phyloP scores from a whole-genome alignment of 352 stramenopile species.

The Globisporangium spinosum region DNA sequence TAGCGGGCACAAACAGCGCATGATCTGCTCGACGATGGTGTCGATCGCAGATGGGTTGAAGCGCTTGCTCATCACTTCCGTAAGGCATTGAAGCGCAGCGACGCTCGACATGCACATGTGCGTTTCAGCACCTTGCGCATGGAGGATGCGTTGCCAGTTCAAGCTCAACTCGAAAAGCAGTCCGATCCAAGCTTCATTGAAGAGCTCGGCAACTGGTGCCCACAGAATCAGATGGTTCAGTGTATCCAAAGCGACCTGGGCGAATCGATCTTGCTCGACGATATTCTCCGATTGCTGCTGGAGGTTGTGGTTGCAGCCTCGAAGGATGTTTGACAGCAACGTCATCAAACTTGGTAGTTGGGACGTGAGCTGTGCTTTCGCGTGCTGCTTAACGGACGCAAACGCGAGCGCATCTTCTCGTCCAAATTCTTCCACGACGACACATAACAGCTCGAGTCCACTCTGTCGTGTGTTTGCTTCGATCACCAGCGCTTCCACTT shows the following conservation, averaged over 20 bases:
- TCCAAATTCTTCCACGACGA: slow-evolving; percentile 71
- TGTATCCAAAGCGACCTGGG: slow-evolving; percentile 47
- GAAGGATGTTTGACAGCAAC: slow-evolving; percentile 50
- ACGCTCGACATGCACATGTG: slow-evolving; percentile 46
- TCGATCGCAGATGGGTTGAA: slow-evolving; percentile 41
- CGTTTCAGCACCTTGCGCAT: slow-evolving; percentile 19
- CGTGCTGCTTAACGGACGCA: slow-evolving; percentile 42
- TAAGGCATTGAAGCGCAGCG: slow-evolving; percentile 52
- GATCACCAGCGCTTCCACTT: slow-evolving; percentile 55
- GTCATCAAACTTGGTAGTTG: slow-evolving; percentile 47
- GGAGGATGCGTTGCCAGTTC: slow-evolving; percentile 33
- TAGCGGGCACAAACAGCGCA: slow-evolving; percentile 51
- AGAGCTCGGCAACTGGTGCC: slow-evolving; percentile 48
- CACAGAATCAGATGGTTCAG: slow-evolving; percentile 51
- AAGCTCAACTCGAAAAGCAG: slow-evolving; percentile 56
- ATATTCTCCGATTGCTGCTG: slow-evolving; percentile 21
- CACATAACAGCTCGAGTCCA: slow-evolving; percentile 53
- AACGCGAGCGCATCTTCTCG: slow-evolving; percentile 59
- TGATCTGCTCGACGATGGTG: slow-evolving; percentile 48
- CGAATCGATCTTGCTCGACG: slow-evolving; percentile 40
- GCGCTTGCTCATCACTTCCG: slow-evolving; percentile 65
- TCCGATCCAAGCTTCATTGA: slow-evolving; percentile 54
- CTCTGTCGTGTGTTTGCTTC: slow-evolving; percentile 35
- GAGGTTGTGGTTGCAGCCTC: slow-evolving; percentile 39
- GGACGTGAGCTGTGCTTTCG: slow-evolving; percentile 33